Evolutionary conservation across 1,139 yeast species (phyloP), one percentile per base, ranked within the genome.

Genomic region (Saccharomyces hybrid): DNA sequence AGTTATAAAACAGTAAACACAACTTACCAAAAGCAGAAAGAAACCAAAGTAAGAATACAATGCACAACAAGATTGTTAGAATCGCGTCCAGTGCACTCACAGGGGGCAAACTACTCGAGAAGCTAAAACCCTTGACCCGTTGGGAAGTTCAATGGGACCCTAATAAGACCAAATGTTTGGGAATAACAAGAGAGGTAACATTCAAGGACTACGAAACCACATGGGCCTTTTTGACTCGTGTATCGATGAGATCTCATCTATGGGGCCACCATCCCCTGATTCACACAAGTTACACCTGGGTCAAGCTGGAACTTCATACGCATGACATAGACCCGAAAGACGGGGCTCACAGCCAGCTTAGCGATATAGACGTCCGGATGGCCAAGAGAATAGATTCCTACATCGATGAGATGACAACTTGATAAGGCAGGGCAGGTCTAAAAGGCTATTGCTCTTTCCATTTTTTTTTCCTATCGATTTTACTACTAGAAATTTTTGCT

Each of bases 261-360:
- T 70, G 74, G 63, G 84, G 82, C 28, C 96, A 88, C 63, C 96
- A 88, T 66, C 95, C 96, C 0, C 81, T 82, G 0, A 81, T 86
- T 4, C 73, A 73, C 0, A 84, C 84, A 1, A 77, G 82, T 0
- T 88, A 87, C 64, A 87, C 83, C 61, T 70, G 73, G 48, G 88
- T 87, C 0, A 73, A 74, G 13, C 62, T 88, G 3, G 74, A 76
- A 31, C 69, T 87, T 47, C 80, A 85, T 3, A 88, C 95, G 0
- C 95, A 88, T 64, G 96, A 88, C 63, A 8, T 23, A 31, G 14
- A 25, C 5, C 48, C 44, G 8, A 30, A 41, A 9, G 44, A 38
- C 44, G n/a, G 25, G 6, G 26, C 76, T 47, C 78, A 79, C 4
- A 50, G 50, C 31, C 49, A 53, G n/a, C 67, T 88, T 14, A 79